phyloP scores from a whole-genome alignment of 2,329 filamentous ascomycete genomes.

The Sporothrix euskadiensis region DNA sequence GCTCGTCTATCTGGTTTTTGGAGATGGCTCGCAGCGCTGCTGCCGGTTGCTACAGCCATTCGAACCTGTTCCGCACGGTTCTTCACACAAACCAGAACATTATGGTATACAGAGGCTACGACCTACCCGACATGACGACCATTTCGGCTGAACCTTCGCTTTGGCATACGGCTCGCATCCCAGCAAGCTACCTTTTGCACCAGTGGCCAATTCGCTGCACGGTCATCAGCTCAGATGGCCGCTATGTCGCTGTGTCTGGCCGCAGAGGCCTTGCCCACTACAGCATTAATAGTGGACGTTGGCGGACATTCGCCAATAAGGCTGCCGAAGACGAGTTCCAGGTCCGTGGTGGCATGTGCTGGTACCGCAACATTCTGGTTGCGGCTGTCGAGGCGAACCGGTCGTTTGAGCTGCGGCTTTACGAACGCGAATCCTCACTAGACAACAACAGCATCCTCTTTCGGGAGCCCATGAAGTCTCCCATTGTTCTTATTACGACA shows the following conservation, averaged over 20 bases:
- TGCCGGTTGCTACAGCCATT: slow-evolving; percentile 84
- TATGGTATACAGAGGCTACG: slow-evolving; percentile 91
- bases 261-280: slow-evolving; percentile 91
- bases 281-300: slow-evolving; percentile 87
- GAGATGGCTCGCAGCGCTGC: slow-evolving; percentile 95
- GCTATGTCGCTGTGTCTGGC: slow-evolving; percentile 96
- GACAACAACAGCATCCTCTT: slow-evolving; percentile 73
- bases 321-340: slow-evolving; percentile 86
- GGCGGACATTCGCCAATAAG: slow-evolving; percentile 88
- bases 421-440: slow-evolving; percentile 80
- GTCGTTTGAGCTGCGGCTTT: slow-evolving; percentile 84
- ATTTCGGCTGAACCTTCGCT: slow-evolving; percentile 89
- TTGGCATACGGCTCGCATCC: slow-evolving; percentile 93
- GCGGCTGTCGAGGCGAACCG: slow-evolving; percentile 86
- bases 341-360: slow-evolving; percentile 95
- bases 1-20: slow-evolving; percentile 79
- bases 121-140: slow-evolving; percentile 83
- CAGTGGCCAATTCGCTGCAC: slow-evolving; percentile 92
- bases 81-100: slow-evolving; percentile 85
- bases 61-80: slow-evolving; percentile 86
- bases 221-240: slow-evolving; percentile 85
- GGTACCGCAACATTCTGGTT: slow-evolving; percentile 94
- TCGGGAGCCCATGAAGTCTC: slow-evolving; percentile 73
- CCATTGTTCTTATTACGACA: slow-evolving; percentile 84
- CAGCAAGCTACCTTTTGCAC: slow-evolving; percentile 77